Evolutionary conservation across 768 basidiomycete genomes (phyloP), one percentile per base, ranked within the genome.

Genomic region (Astraeus odoratus): DNA sequence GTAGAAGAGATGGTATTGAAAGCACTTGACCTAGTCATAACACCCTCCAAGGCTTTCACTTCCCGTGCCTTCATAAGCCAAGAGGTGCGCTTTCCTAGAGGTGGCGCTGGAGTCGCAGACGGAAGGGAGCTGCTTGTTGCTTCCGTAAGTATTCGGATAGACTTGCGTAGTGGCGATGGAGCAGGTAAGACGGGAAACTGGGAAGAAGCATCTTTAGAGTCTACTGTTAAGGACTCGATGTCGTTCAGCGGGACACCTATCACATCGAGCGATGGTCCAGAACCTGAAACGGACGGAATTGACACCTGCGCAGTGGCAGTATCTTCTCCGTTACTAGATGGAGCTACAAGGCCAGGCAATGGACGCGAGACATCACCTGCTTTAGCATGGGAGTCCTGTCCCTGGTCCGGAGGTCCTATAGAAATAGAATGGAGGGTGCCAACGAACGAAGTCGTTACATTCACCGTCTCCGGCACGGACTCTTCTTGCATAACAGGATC

Each of bases 61-160:
- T 86, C 83, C 27, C 86, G 72, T 12, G 81, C 87, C 54, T 85
- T 86, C 63, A 76, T 78, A 43, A 90, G 61, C 87, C 87, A 89
- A 3, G 87, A 89, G 8, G 83, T 83, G 25, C 86, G 78, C 55
- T 85, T 87, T 3, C 76, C 78, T 8, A 68, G 52, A 33, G 51
- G 54, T 15, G 51, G 48, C 5, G 46, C 53, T 9, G 59, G 55
- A 3, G 71, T 73, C 13, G 66, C 66, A 18, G 63, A 62, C 3
- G 69, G 68, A 18, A 67, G 47, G 25, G 56, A 37, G 31, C 63
- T 62, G 8, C 56, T 48, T 1, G 72, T 59, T 16, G 72, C 59
- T 16, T 82, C 83, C 16, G 70, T 70, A 26, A 67, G 54, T 10
- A 68, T 54, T 20, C 77, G 76, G 49, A 77, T 73, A 0, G 83